A percentile compares a stretch with the other conserved stretches of the same genome.
Conservation (phyloP, 805 yeast species). For the Diddensiella transvaalensis region DNA sequence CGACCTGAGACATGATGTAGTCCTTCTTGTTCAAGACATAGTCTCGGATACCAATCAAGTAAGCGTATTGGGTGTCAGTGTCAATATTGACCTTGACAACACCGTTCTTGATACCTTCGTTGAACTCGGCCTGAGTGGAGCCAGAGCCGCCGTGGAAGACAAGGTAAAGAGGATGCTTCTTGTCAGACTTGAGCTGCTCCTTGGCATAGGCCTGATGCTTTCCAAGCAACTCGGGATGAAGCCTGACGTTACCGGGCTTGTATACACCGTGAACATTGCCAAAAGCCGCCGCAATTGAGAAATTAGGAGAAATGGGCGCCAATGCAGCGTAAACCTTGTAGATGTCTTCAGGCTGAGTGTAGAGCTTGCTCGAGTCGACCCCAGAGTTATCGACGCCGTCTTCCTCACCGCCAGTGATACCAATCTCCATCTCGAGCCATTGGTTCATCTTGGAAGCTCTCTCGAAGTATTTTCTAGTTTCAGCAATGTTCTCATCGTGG, state of each 20-base stretch:
- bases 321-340: constrained; percentile 88
- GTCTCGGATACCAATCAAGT: constrained; percentile 96
- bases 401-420: constrained; percentile 99
- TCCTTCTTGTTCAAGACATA: constrained; percentile 95
- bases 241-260: constrained; percentile 97
- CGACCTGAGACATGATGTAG: constrained; percentile 82
- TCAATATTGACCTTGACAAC: constrained; percentile 99
- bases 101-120: constrained; percentile 87
- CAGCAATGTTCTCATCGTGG: constrained; percentile 92
- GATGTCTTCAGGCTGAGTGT: constrained; percentile 95
- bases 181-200: constrained; percentile 52
- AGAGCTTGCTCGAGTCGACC: constrained; percentile 79
- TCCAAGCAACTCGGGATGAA: constrained; percentile 89
- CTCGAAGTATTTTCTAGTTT: constrained; percentile 90
- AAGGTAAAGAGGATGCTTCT: constrained; percentile 77
- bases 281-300: constrained; percentile 99
- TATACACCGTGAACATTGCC: constrained; percentile 99
- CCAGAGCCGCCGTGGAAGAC: constrained; percentile 99
- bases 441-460: constrained; percentile 92
- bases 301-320: constrained; percentile 88
- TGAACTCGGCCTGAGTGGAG: constrained; percentile 86
- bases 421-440: constrained; percentile 99
- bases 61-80: constrained; percentile 98
- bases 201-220: constrained; percentile 91
- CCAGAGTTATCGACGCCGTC: constrained; percentile 99